phyloP scores from a whole-genome alignment of 202 grass and related monocot species.

The Elaeis oleifera region DNA sequence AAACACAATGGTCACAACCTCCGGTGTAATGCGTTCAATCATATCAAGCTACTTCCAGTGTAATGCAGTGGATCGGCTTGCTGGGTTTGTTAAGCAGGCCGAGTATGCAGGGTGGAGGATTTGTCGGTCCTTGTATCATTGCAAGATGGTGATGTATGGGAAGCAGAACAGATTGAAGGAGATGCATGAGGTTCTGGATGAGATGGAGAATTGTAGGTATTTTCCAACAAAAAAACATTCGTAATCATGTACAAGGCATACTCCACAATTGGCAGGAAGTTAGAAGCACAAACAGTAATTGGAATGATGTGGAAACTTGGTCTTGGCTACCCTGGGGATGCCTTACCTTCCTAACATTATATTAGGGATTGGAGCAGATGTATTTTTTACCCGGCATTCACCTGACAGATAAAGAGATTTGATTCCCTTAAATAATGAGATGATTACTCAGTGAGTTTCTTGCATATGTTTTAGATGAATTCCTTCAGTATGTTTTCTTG shows the following conservation, averaged over 20 bases:
- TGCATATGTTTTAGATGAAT: too few species aligned
- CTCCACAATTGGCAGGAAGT: conserved; percentile 28
- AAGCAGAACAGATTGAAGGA: conserved; percentile 42
- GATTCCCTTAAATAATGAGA: too few species aligned
- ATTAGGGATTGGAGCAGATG: background rate
- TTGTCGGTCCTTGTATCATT: conserved; percentile 72
- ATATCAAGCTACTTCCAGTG: conserved; percentile 52
- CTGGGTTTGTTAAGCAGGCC: conserved; percentile 43
- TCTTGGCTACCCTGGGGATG: conserved; percentile 17
- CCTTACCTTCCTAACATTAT: conserved; percentile 9
- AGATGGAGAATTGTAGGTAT: conserved; percentile 62
- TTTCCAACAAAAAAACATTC: conserved; percentile 57
- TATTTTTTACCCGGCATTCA: background rate
- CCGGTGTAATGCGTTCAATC: conserved; percentile 44
- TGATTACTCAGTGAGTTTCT: too few species aligned
- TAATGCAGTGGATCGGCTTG: conserved; percentile 53
- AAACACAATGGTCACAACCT: conserved; percentile 42
- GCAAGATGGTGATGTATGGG: conserved; percentile 93
- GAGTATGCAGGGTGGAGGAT: conserved; percentile 69
- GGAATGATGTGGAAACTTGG: conserved; percentile 79
- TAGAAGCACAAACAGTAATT: conserved; percentile 55
- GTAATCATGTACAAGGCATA: conserved; percentile 84
- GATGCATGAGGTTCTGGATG: conserved; percentile 71
- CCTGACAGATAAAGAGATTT: too few species aligned
- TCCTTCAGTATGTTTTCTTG: too few species aligned